A percentile compares a stretch with the other conserved stretches of the same genome.
Evolutionary conservation across 2,329 filamentous ascomycete species (phyloP).

Genomic region (Trichoderma gracile): DNA sequence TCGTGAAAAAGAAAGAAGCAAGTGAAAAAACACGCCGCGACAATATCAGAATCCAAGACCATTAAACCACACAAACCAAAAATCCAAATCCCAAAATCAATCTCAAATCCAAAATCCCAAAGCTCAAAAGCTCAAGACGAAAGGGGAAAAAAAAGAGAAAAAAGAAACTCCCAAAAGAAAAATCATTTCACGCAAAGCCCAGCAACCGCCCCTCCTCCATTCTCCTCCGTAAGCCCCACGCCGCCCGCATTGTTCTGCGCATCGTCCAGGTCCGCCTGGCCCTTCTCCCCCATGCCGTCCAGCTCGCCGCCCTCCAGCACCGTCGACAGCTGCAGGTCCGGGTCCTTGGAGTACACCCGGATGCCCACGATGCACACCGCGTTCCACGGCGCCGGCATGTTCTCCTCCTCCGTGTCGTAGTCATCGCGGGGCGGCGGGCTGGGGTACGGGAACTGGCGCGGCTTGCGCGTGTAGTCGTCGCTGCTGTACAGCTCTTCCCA

Average conservation of each 20-base stretch:
- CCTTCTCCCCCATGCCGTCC: constrained; percentile 59
- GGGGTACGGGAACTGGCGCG: constrained; percentile 43
- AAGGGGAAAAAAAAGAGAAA: too few species aligned
- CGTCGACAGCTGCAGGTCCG: constrained; percentile 53
- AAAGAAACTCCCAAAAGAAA: not conserved
- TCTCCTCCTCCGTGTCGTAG: constrained; percentile 59
- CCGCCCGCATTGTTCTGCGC: constrained; percentile 58
- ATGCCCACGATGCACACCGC: constrained; percentile 62
- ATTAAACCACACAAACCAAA: too few species aligned
- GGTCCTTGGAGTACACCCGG: constrained; percentile 62
- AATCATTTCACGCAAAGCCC: too few species aligned
- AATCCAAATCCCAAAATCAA: too few species aligned
- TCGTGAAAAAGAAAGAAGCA: too few species aligned
- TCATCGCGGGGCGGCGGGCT: constrained; percentile 40
- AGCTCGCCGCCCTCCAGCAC: constrained; percentile 58
- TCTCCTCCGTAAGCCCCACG: constrained; percentile 34
- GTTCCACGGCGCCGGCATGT: constrained; percentile 60
- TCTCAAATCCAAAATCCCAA: too few species aligned
- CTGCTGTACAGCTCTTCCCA: constrained; percentile 61
- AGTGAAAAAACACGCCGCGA: too few species aligned
- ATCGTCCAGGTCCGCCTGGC: constrained; percentile 57
- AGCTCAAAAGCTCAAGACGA: too few species aligned
- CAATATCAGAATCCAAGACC: too few species aligned
- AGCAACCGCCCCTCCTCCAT: constrained; percentile 23
- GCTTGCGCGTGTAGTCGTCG: constrained; percentile 58